These are phyloP conservation scores for Bassia scoparia DNA, from an alignment of 148 eudicot genomes.

Conservation along the genomic window DNA sequence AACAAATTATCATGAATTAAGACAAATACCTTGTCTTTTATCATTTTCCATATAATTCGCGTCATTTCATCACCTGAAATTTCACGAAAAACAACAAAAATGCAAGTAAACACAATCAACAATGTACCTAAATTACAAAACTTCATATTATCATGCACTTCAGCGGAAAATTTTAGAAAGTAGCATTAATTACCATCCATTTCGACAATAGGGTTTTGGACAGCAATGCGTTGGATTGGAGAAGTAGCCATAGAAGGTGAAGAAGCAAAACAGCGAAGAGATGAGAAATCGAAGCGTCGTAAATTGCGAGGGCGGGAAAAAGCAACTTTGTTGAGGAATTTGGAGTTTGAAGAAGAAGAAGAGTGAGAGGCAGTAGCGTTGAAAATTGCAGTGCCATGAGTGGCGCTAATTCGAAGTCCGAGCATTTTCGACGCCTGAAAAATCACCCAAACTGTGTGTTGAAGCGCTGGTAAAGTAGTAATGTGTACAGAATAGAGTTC, in stretches of 20 bases:
- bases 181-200: constrained; percentile 57
- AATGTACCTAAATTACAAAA: not conserved
- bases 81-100: not conserved
- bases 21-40: constrained; percentile 41
- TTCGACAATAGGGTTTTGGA: constrained; percentile 82
- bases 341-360: constrained; percentile 19
- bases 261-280: constrained; percentile 28
- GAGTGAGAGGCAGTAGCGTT: not conserved
- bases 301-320: not conserved
- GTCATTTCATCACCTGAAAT: constrained; percentile 53
- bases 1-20: not conserved
- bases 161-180: too few species aligned
- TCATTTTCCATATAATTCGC: constrained; percentile 43
- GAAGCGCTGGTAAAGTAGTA: too few species aligned
- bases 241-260: constrained; percentile 12
- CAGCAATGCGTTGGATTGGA: constrained; percentile 47
- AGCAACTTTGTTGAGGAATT: constrained; percentile 1
- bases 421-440: constrained; percentile 15
- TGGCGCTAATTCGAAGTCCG: constrained; percentile 27
- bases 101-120: not conserved
- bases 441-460: too few species aligned
- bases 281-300: constrained; percentile 22
- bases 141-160: not conserved
- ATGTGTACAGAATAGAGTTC: too few species aligned
- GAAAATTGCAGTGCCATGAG: constrained; percentile 12